Evolutionary conservation across 1,284 basidiomycete genomes (phyloP).

Genomic region (Microbotryum intermedium): DNA sequence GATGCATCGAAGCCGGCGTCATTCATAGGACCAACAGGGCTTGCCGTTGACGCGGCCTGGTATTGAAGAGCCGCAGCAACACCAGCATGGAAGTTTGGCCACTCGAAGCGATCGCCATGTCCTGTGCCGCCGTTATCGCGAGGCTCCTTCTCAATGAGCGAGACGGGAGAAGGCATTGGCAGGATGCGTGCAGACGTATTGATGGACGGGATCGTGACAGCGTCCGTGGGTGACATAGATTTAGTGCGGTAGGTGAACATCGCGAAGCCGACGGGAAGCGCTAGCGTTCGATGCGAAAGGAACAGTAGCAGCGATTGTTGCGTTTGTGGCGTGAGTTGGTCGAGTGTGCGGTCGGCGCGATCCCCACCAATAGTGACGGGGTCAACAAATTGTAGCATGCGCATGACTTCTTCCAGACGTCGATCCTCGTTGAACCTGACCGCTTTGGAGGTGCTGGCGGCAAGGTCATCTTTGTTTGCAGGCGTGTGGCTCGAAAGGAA

Average conservation of each 20-base stretch:
- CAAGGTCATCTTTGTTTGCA: slow-evolving; percentile 7
- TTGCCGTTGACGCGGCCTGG: neutral
- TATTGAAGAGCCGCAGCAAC: slow-evolving; percentile 69
- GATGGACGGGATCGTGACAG: slow-evolving; percentile 64
- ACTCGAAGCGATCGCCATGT: slow-evolving; percentile 62
- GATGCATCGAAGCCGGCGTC: slow-evolving; percentile 58
- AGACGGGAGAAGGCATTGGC: slow-evolving; percentile 26
- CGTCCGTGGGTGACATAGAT: slow-evolving; percentile 53
- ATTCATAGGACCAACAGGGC: slow-evolving; percentile 58
- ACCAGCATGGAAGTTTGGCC: slow-evolving; percentile 97
- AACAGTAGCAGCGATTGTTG: slow-evolving; percentile 68
- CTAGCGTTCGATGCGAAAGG: slow-evolving; percentile 72
- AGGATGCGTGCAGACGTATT: slow-evolving; percentile 26
- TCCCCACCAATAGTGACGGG: slow-evolving; percentile 53
- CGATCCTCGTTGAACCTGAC: slow-evolving; percentile 60
- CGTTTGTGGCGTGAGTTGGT: slow-evolving; percentile 28
- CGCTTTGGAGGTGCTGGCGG: slow-evolving; percentile 46
- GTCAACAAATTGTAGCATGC: slow-evolving; percentile 71
- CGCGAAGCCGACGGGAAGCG: slow-evolving; percentile 74
- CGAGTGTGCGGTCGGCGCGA: slow-evolving; percentile 44
- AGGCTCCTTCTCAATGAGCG: slow-evolving; percentile 27
- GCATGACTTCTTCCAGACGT: slow-evolving; percentile 72
- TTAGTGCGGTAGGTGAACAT: slow-evolving; percentile 67
- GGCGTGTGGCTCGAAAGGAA: too few species aligned
- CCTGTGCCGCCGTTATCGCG: slow-evolving; percentile 39